Evolutionary conservation across 768 basidiomycete species (phyloP), one percentile per base, ranked within the genome.

Genomic region (Tricholoma matsutake): DNA sequence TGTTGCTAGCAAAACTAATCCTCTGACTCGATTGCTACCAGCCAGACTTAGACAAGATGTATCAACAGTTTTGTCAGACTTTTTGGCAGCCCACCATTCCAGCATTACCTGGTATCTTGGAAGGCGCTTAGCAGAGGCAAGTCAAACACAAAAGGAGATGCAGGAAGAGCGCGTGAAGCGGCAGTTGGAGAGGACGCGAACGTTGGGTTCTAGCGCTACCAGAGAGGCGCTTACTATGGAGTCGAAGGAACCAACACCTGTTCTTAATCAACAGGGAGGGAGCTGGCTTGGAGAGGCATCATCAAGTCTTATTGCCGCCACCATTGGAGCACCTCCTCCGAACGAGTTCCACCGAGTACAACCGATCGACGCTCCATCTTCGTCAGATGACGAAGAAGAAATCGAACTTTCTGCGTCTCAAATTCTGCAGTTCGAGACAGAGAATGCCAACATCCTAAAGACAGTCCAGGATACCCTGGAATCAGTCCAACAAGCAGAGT

Each of bases 101-200:
- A 85, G 90, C 67, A 85, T 99, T 65, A 92, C 93, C 11, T 95
- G 94, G 89, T 96, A 88, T 75, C 85, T 99, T 59, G 89, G 84
- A 69, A 82, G 89, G 55, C 84, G 90, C 39, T 81, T 99, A 37
- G 83, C 94, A 0, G 86, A 91, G 63, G 84, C 88, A 25, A 89
- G 92, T 65, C 86, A 92, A 68, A 79, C 71, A 14, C 89, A 96
- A 65, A 89, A 89, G 65, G 88, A 92, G 64, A 83, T 98, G 79
- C 97, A 99, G 74, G 96, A 98, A 73, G 94, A 96, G 72, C 88
- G 97, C 54, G 83, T 95, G 58, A 89, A 87, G 71, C 85, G 96
- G 4, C 91, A 96, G 68, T 75, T 90, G 61, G 97, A 98, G 71
- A 81, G 93, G 61, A 85, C 88, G 11, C 83, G 83, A 60, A 92